Evolutionary conservation across 768 basidiomycete genomes (phyloP), one percentile per base, ranked within the genome.

Genomic region (Boletus pseudo-olivaceus): DNA sequence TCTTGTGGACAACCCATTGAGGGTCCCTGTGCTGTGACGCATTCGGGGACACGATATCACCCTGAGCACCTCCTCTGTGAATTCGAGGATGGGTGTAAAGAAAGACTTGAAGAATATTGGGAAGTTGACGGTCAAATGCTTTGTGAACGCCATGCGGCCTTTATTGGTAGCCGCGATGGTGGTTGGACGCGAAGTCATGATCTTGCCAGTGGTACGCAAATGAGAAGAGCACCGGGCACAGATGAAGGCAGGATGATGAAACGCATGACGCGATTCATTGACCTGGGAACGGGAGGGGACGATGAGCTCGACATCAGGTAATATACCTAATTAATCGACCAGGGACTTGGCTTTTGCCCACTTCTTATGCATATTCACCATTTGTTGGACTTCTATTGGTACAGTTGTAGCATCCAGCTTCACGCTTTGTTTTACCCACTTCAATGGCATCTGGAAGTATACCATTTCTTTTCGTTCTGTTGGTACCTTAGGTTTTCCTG

Each of bases 11-110:
- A 87, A 68, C 94, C 94, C 6, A 93, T 98, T 59, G 94, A 98
- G 72, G 94, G 94, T 1, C 85, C 93, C 2, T 97, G 93, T 67
- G 90, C 94, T 11, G 83, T 95, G 19, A 91, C 90, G 17, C 86
- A 94, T 59, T 73, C 82, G 11, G 88, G 88, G 10, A 84, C 83
- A 62, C 80, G 88, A 30, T 96, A 87, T 72, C 94, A 96, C 67
- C 90, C 93, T 6, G 90, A 90, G 54, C 93, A 94, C 67, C 80
- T 97, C 65, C 75, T 82, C 27, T 97, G 94, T 70, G 92, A 95
- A 72, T 80, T 84, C 62, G 75, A 78, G 30, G 71, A 73, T 17
- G 65, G 63, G 40, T 81, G 87, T 74, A 73, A 70, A 53, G 82
- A 81, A 73, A 78, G 72, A 51, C 72, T 87, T 58, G 84, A 79